Percentiles rank a stretch among this genome's conserved stretches.
Conservation (phyloP, 805 yeast species). For the Dipodascus geniculatus region DNA sequence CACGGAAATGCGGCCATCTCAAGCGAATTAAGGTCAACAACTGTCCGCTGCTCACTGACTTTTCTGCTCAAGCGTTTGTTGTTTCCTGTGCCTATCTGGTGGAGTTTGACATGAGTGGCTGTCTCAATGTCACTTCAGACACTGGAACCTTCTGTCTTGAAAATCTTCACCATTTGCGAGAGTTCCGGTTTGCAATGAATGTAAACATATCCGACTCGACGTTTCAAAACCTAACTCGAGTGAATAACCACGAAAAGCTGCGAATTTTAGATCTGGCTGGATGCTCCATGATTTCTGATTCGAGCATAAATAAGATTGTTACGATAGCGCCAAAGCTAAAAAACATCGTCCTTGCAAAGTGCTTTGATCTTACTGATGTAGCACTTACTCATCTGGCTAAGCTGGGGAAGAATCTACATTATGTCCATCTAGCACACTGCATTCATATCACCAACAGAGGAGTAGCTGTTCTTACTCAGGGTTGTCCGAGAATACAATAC, state of each 20-base stretch:
- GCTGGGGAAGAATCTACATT: slow-evolving; percentile 72
- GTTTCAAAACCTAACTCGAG: slow-evolving; percentile 41
- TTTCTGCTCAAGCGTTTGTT: slow-evolving; percentile 46
- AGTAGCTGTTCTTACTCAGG: slow-evolving; percentile 57
- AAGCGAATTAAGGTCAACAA: slow-evolving; percentile 77
- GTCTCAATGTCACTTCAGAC: slow-evolving; percentile 56
- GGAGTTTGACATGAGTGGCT: slow-evolving; percentile 80
- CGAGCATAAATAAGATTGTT: slow-evolving; percentile 60
- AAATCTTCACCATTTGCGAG: slow-evolving; percentile 63
- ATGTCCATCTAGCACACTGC: slow-evolving; percentile 91
- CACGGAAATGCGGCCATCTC: slow-evolving; percentile 55
- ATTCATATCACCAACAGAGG: slow-evolving; percentile 82
- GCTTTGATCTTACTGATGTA: slow-evolving; percentile 74
- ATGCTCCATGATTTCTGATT: slow-evolving; percentile 72
- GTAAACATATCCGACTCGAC: slow-evolving; percentile 56
- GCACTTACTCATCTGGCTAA: slow-evolving; percentile 59
- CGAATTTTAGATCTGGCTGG: slow-evolving; percentile 79
- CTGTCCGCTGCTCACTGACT: slow-evolving; percentile 54
- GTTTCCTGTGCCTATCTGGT: slow-evolving; percentile 68
- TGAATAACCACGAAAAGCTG: slow-evolving; percentile 42
- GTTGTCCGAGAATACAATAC: slow-evolving; percentile 78
- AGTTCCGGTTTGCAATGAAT: slow-evolving; percentile 70
- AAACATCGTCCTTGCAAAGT: slow-evolving; percentile 81
- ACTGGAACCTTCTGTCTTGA: slow-evolving; percentile 46
- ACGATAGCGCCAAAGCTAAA: slow-evolving; percentile 72